Evolutionary conservation across 371 early-diverging fungal genomes (phyloP), one percentile per base, ranked within the genome.

Genomic region (Massospora cicadina): DNA sequence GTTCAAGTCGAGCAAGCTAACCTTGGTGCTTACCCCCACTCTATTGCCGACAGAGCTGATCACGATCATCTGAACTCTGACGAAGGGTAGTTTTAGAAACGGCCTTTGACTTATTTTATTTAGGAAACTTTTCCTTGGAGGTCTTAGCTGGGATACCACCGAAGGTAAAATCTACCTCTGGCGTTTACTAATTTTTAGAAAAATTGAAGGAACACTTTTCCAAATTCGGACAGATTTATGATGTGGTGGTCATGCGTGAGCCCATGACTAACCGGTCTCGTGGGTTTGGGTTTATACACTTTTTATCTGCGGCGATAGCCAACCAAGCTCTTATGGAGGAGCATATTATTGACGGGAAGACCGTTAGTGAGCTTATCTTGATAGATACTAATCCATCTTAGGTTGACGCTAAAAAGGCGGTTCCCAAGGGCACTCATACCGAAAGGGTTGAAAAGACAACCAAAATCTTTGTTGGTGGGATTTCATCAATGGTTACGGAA

Each of bases 121-220:
- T 77, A 84, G 89, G 69, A 91, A 93, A 79, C 77, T 93, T 77
- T 93, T 90, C 78, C 83, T 93, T 69, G 94, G 94, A 66, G 91
- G 91, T 60, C 80, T 94, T 65, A 88, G 88, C 77, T 95, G 92
- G 92, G 86, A 83, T 70, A 91, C 93, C 29, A 88, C 85, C 63
- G 89, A 89, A 77, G 82, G 84, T 83, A 83, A 81, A 33, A n/a
- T 32, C 43, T 28, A 32, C 25, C 58, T 54, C 32, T 63, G 55
- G 58, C 17, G 32, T 29, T 17, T 57, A n/a, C 30, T 27, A 23
- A 57, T 68, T 33, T 58, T 64, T 76, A 86, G 87, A 82, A 66
- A 77, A 76, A 66, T 75, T 93, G 68, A 81, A 80, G 57, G 70
- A 76, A 23, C 88, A 90, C 73, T 91, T 93, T 78, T 75, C 79